Evolutionary conservation across 2,329 filamentous ascomycete species (phyloP).

Genomic region (Ustulina deusta): DNA sequence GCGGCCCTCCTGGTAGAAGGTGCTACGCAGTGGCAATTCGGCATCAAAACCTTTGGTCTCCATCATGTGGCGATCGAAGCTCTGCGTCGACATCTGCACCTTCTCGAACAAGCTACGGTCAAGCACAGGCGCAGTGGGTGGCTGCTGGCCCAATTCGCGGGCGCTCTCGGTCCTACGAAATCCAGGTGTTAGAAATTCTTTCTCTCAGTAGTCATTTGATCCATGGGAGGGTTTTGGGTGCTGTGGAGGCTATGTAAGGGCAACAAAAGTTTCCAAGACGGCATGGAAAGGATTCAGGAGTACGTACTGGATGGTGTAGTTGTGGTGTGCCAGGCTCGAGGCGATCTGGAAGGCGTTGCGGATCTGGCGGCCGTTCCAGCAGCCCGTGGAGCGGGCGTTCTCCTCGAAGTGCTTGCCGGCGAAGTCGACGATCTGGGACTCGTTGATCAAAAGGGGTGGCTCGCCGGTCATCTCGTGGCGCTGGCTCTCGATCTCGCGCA

Average conservation of each 20-base stretch:
- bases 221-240: background rate
- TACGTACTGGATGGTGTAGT: constrained; percentile 47
- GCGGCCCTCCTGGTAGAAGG: constrained; percentile 46
- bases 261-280: too few relatives aligned
- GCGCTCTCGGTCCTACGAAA: constrained; percentile 45
- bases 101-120: constrained; percentile 56
- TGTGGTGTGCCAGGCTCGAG: constrained; percentile 55
- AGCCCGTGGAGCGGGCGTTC: constrained; percentile 46
- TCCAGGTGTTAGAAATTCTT: background rate
- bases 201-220: background rate
- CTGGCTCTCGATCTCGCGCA: constrained; percentile 54
- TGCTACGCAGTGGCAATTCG: constrained; percentile 52
- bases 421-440: constrained; percentile 54
- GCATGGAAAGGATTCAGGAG: background rate
- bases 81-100: constrained; percentile 58
- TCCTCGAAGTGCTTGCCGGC: constrained; percentile 53
- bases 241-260: background rate
- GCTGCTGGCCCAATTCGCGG: constrained; percentile 50
- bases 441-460: constrained; percentile 51
- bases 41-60: constrained; percentile 53
- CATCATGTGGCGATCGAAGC: constrained; percentile 58
- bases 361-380: constrained; percentile 54
- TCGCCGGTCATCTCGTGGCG: constrained; percentile 54
- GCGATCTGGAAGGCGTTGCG: constrained; percentile 53
- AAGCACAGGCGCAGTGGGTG: constrained; percentile 53